Percentiles rank a stretch among this genome's conserved stretches.
These are phyloP conservation scores for Fusarium multiceps DNA, from an alignment of 2,329 filamentous ascomycete genomes.

Conservation along the genomic window DNA sequence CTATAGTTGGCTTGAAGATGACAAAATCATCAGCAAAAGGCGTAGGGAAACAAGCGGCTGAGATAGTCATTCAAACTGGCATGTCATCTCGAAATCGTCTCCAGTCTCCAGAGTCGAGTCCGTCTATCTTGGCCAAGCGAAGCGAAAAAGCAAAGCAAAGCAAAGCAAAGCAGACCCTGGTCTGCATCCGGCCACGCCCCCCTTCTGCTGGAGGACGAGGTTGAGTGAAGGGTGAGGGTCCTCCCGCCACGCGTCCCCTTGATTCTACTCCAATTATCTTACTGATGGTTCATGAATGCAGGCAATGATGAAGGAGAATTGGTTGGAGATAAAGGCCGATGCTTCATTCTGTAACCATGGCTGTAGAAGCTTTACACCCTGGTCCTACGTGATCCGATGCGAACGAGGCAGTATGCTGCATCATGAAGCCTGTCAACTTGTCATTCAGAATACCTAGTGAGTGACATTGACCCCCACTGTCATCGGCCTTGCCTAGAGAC, in stretches of 20 bases:
- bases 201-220: constrained; percentile 17
- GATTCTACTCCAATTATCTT: constrained; percentile 27
- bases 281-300: constrained; percentile 12
- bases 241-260: constrained; percentile 44
- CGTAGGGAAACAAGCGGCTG: background rate
- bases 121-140: constrained; percentile 14
- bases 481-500: constrained; percentile 10
- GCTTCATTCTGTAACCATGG: constrained; percentile 29
- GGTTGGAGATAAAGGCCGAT: constrained; percentile 15
- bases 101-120: constrained; percentile 6
- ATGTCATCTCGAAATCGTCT: constrained; percentile 9
- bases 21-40: background rate
- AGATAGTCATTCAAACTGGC: background rate
- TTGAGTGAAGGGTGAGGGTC: constrained; percentile 21
- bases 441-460: constrained; percentile 14
- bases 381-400: constrained; percentile 1
- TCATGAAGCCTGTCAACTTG: background rate
- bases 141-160: constrained; percentile 2
- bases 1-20: background rate
- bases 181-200: constrained; percentile 20
- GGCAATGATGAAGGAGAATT: constrained; percentile 19
- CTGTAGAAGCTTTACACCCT: constrained; percentile 16
- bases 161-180: constrained; percentile 12
- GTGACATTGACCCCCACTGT: constrained; percentile 20
- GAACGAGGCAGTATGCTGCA: constrained; percentile 1